A percentile compares a stretch with the other conserved stretches of the same genome.
phyloP scores from a whole-genome alignment of 2,329 filamentous ascomycete species.

The Diplodia mutila region DNA sequence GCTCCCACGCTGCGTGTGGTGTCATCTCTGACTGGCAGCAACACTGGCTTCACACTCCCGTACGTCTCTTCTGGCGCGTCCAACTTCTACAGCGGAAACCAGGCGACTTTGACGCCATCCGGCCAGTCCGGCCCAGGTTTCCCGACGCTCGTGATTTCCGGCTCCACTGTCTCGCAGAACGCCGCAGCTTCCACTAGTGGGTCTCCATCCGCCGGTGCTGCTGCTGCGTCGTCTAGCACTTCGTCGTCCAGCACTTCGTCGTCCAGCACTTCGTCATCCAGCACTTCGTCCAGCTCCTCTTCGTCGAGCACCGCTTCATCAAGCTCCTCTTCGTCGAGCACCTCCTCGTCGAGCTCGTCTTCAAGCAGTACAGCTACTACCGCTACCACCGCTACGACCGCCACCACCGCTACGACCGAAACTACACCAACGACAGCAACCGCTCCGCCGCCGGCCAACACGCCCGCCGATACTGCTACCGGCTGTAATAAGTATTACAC shows the following conservation, averaged over 20 bases:
- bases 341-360: background rate
- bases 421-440: background rate
- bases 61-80: background rate
- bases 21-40: background rate
- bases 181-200: background rate
- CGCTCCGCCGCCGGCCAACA: background rate
- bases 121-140: background rate
- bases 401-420: background rate
- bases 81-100: conserved; percentile 13
- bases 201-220: background rate
- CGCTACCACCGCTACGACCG: background rate
- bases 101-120: background rate
- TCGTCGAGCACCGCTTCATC: too few species aligned
- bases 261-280: background rate
- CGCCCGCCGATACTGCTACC: too few species aligned
- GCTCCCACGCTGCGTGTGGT: background rate
- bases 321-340: background rate
- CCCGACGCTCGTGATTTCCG: background rate
- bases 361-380: background rate
- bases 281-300: background rate
- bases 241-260: background rate
- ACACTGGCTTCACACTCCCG: background rate
- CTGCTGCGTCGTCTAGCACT: background rate
- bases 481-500: too few species aligned
- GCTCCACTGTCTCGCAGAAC: background rate